phyloP scores from a whole-genome alignment of 2,329 filamentous ascomycete genomes.

The Paecilomyces dactylethromorphus region DNA sequence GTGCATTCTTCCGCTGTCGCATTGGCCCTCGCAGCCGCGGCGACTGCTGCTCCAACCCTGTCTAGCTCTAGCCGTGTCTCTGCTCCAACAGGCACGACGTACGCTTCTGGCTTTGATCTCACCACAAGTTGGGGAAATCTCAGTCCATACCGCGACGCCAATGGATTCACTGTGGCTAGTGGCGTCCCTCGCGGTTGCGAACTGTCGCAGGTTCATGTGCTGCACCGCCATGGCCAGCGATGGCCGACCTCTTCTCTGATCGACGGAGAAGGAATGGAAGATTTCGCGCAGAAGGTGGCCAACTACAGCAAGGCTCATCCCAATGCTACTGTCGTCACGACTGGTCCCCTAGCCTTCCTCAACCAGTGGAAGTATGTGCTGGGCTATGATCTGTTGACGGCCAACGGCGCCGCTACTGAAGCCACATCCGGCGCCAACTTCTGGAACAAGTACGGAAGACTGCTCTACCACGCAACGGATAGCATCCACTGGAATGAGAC shows the following conservation, averaged over 20 bases:
- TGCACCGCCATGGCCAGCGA: conserved; percentile 51
- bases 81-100: conserved; percentile 16
- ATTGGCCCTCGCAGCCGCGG: not conserved
- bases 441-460: conserved; percentile 50
- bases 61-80: not conserved
- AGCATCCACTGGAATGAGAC: conserved; percentile 44
- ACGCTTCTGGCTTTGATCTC: conserved; percentile 25
- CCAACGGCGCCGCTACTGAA: conserved; percentile 45
- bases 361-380: conserved; percentile 47
- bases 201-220: conserved; percentile 47
- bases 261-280: conserved; percentile 44
- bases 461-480: conserved; percentile 45
- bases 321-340: conserved; percentile 24
- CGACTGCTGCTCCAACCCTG: not conserved
- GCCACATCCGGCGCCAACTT: conserved; percentile 45
- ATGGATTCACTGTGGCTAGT: conserved; percentile 17
- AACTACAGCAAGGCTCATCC: conserved; percentile 38
- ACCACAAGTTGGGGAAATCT: conserved; percentile 24
- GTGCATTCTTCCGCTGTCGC: not conserved
- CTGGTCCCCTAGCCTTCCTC: conserved; percentile 47
- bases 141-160: conserved; percentile 20
- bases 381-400: conserved; percentile 40
- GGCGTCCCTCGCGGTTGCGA: conserved; percentile 52
- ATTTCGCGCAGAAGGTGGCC: conserved; percentile 44
- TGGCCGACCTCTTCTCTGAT: conserved; percentile 42